phyloP scores from a whole-genome alignment of 2,329 filamentous ascomycete species.

The Sarocladiaceae sp. region DNA sequence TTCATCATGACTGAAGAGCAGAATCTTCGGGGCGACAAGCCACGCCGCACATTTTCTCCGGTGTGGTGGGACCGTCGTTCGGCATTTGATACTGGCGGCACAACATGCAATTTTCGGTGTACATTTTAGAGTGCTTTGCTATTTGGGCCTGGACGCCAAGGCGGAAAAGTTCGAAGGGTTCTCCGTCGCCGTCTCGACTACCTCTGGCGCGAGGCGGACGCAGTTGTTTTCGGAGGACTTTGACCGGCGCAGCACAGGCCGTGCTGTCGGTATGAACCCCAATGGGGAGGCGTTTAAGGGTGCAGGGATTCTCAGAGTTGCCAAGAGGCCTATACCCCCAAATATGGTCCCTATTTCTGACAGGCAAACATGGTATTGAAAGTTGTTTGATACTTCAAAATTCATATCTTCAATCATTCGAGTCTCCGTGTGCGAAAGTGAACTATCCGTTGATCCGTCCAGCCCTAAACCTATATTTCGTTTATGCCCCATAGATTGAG shows the following conservation, averaged over 20 bases:
- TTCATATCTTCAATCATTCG: not conserved
- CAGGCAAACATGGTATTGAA: slow-evolving; percentile 23
- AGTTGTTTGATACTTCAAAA: not conserved
- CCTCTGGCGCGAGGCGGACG: not conserved
- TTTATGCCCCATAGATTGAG: too few relatives aligned
- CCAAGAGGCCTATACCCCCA: slow-evolving; percentile 38
- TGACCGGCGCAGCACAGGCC: not conserved
- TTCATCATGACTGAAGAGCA: slow-evolving; percentile 12
- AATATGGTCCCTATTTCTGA: slow-evolving; percentile 27
- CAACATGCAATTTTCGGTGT: slow-evolving; percentile 9
- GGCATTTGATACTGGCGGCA: slow-evolving; percentile 7
- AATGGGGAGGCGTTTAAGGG: slow-evolving; percentile 33
- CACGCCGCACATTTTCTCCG: not conserved
- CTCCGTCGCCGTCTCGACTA: not conserved
- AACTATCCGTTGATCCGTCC: not conserved
- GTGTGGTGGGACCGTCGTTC: not conserved
- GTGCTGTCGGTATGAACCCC: not conserved
- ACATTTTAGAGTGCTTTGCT: slow-evolving; percentile 7
- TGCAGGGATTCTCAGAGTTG: slow-evolving; percentile 33
- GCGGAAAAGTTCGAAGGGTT: slow-evolving; percentile 8
- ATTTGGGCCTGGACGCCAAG: not conserved
- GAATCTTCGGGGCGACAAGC: not conserved
- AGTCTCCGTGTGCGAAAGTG: not conserved
- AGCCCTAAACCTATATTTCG: too few relatives aligned
- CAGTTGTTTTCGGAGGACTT: slow-evolving; percentile 3